Evolutionary conservation across 2,329 filamentous ascomycete genomes (phyloP).

Genomic region (Chrysoporthe deuterocubensis): DNA sequence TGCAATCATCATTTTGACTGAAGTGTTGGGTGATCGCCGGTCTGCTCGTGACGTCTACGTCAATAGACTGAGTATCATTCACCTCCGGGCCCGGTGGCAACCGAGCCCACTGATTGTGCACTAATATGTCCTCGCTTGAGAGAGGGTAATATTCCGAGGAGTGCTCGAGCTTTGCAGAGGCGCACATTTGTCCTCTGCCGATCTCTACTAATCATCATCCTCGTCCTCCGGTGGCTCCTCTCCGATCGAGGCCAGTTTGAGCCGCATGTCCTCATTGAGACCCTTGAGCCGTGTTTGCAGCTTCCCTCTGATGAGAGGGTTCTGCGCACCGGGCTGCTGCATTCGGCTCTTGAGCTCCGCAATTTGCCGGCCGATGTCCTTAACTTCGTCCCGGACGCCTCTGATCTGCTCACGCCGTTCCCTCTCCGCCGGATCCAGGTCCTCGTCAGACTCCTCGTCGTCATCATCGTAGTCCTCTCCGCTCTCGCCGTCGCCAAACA

Average conservation of each 20-base stretch:
- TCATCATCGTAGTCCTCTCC: conserved; percentile 53
- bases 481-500: conserved; percentile 43
- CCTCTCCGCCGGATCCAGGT: conserved; percentile 58
- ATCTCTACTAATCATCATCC: conserved; percentile 31
- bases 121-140: background rate
- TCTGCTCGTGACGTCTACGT: background rate
- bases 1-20: background rate
- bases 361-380: conserved; percentile 56
- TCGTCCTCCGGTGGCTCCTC: conserved; percentile 37
- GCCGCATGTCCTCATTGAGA: conserved; percentile 45
- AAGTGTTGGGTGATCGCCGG: background rate
- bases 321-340: conserved; percentile 49
- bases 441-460: conserved; percentile 57
- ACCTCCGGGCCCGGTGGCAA: background rate
- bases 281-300: conserved; percentile 54
- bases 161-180: background rate
- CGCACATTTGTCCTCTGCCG: background rate
- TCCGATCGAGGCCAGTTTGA: conserved; percentile 43
- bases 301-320: conserved; percentile 54
- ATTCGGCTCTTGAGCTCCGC: conserved; percentile 50
- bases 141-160: background rate
- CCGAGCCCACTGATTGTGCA: background rate
- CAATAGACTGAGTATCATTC: background rate
- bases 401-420: conserved; percentile 55
- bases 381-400: conserved; percentile 59